phyloP scores from a whole-genome alignment of 148 eudicot genomes.

The Nepenthes gracilis region DNA sequence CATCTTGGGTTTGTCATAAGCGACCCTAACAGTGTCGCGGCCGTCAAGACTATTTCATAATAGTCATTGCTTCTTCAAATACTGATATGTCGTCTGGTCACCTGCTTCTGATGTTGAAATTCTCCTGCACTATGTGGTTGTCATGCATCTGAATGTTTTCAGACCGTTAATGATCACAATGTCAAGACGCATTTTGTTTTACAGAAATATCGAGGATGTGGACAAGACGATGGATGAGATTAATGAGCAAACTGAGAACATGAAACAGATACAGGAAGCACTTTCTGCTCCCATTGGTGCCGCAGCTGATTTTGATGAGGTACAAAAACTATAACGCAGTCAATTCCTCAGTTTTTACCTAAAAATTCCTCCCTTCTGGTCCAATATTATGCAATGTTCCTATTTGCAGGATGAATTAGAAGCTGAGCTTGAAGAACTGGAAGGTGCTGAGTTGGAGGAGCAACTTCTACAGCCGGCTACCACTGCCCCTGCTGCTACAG shows the following conservation, averaged over 20 bases:
- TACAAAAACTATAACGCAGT: constrained; percentile 1
- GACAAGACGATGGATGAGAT: constrained; percentile 86
- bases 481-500: constrained; percentile 24
- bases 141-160: neutral
- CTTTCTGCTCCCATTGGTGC: constrained; percentile 50
- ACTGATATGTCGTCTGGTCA: too few species aligned
- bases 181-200: neutral
- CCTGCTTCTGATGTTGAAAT: neutral
- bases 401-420: constrained; percentile 50
- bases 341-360: neutral
- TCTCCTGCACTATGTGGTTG: neutral
- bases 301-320: constrained; percentile 57
- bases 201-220: constrained; percentile 70
- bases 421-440: constrained; percentile 66
- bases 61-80: too few species aligned
- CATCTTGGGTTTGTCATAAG: too few species aligned
- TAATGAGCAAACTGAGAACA: constrained; percentile 61
- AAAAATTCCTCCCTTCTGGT: neutral
- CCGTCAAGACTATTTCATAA: too few species aligned
- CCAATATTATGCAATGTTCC: neutral
- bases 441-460: constrained; percentile 60
- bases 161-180: constrained; percentile 1
- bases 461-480: constrained; percentile 57
- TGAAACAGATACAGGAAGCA: constrained; percentile 67
- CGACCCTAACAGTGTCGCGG: too few species aligned